A percentile compares a stretch with the other conserved stretches of the same genome.
These are phyloP conservation scores for Kwoniella shandongensis DNA, from an alignment of 768 basidiomycete genomes.

Conservation along the genomic window DNA sequence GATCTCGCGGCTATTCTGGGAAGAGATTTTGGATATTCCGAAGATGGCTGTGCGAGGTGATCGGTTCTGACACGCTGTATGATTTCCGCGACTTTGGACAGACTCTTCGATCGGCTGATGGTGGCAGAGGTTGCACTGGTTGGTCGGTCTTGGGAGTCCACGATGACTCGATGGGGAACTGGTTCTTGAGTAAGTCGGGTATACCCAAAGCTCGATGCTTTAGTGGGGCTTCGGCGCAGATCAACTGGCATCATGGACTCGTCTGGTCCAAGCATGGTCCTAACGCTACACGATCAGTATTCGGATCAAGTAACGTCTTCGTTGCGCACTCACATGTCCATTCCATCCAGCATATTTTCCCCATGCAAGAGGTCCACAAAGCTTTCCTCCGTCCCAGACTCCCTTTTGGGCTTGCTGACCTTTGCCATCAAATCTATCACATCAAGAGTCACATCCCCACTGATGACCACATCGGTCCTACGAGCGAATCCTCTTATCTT, in stretches of 20 bases:
- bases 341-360: constrained; percentile 22
- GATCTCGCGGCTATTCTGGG: constrained; percentile 7
- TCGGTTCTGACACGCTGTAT: constrained; percentile 16
- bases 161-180: not conserved
- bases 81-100: constrained; percentile 20
- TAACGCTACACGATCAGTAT: no score
- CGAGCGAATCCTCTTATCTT: not conserved
- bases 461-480: not conserved
- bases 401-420: constrained; percentile 31
- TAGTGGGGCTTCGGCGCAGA: not conserved
- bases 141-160: not conserved
- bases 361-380: constrained; percentile 40
- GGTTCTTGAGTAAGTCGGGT: no score
- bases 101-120: constrained; percentile 17
- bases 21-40: not conserved
- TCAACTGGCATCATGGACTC: constrained; percentile 18
- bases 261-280: constrained; percentile 23
- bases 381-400: constrained; percentile 42
- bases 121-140: not conserved
- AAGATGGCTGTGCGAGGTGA: not conserved
- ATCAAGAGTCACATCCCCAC: constrained; percentile 35
- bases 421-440: constrained; percentile 36
- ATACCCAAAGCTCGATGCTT: not conserved
- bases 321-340: constrained; percentile 30
- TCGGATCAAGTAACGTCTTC: no score